Evolutionary conservation across 192 early-diverging fungal species (phyloP).

Genomic region (Obelidium mucronatum): DNA sequence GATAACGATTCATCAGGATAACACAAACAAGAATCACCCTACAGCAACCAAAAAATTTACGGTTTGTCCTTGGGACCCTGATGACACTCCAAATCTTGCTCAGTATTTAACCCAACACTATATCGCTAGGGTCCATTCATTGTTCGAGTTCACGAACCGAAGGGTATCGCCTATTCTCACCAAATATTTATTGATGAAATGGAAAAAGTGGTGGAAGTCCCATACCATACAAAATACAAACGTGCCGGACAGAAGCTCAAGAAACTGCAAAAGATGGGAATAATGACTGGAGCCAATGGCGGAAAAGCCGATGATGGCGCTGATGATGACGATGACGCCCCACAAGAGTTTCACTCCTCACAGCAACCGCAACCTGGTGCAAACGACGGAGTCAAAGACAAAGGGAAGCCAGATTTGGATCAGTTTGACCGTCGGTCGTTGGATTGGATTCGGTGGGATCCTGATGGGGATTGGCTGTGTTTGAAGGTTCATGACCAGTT

Average conservation of each 20-base stretch:
- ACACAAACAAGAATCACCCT: slow-evolving; percentile 50
- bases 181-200: slow-evolving; percentile 75
- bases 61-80: slow-evolving; percentile 51
- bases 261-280: slow-evolving; percentile 56
- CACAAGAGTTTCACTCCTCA: slow-evolving; percentile 43
- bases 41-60: slow-evolving; percentile 59
- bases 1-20: slow-evolving; percentile 63
- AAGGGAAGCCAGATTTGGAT: slow-evolving; percentile 63
- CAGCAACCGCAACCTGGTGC: slow-evolving; percentile 65
- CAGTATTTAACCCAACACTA: not conserved
- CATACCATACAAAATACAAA: slow-evolving; percentile 98
- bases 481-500: slow-evolving; percentile 84
- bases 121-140: slow-evolving; percentile 57
- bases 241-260: slow-evolving; percentile 71
- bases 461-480: slow-evolving; percentile 94
- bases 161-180: slow-evolving; percentile 61
- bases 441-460: slow-evolving; percentile 97
- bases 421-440: slow-evolving; percentile 65
- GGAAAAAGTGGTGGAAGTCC: slow-evolving; percentile 83
- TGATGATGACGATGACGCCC: slow-evolving; percentile 26
- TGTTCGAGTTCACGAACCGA: slow-evolving; percentile 64
- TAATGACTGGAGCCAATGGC: slow-evolving; percentile 54
- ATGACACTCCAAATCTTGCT: no score
- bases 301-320: slow-evolving; percentile 43
- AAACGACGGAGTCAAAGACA: slow-evolving; percentile 57